Percentiles rank a stretch among this genome's conserved stretches.
phyloP scores from a whole-genome alignment of 345 rosid genomes.

The Psidium guajava region DNA sequence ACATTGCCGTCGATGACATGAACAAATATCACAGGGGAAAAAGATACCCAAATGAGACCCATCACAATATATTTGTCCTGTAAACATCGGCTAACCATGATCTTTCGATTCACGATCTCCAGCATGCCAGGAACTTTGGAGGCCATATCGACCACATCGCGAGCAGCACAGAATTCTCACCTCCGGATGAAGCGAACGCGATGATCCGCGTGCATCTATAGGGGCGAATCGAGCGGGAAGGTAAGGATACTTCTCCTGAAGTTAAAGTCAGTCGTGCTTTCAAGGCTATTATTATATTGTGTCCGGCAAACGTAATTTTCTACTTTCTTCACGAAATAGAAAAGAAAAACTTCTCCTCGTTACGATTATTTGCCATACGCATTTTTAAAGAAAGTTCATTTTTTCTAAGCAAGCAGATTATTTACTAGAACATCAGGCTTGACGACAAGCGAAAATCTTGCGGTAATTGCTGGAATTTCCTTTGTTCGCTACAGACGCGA shows the following conservation, averaged over 20 bases:
- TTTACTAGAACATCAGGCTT: not conserved
- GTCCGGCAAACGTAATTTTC: not conserved
- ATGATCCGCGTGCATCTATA: not conserved
- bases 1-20: not conserved
- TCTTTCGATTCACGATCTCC: not conserved
- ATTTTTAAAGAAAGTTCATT: not conserved
- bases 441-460: not conserved
- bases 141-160: rapidly evolving
- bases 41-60: not conserved
- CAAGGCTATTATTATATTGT: too few relatives aligned
- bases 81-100: not conserved
- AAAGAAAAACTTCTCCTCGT: not conserved
- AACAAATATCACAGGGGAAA: not conserved
- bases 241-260: too few relatives aligned
- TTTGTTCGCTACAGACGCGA: too few relatives aligned
- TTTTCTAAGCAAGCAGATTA: not conserved
- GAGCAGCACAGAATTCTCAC: not conserved
- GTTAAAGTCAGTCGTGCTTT: too few relatives aligned
- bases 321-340: not conserved
- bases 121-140: not conserved
- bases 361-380: not conserved
- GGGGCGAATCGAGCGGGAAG: not conserved
- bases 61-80: not conserved
- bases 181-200: not conserved
- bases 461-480: too few relatives aligned